Evolutionary conservation across 768 basidiomycete genomes (phyloP), one percentile per base, ranked within the genome.

Genomic region (Tricholomella constricta): DNA sequence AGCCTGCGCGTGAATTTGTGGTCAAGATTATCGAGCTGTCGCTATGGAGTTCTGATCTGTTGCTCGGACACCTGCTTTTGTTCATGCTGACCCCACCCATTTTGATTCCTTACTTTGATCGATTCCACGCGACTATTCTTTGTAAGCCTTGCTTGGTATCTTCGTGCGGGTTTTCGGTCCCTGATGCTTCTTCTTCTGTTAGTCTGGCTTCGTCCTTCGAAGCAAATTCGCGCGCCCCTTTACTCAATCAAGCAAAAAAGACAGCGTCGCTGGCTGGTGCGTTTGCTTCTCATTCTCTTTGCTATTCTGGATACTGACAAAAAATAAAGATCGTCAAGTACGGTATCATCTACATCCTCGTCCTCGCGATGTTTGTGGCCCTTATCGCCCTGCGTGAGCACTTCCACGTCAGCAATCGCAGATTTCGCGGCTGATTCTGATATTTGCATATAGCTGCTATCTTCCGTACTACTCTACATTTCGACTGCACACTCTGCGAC

Each of bases 11-110:
- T 66, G 97, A 98, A 77, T 98, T 93, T 62, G 74, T 98, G 58
- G 96, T 98, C 75, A 99, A 99, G 80, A 90, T 94, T 56, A 92
- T 98, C 61, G 97, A 98, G 72, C 77, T 98, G 69, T 91, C 91
- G 38, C 69, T 98, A 19, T 98, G 96, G 90, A 90, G 91, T 60
- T 94, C 91, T 17, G 97, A 98, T 72, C 87, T 98, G 61, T 78
- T 98, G 47, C 78, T 91, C 9, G 90, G 88, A 6, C 91, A 94
- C 67, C 66, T 98, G 65, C 78, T 98, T 38, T 76, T 98, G 55
- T 91, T 98, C 78, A 83, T 98, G 78, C 71, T 98, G 62, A 91
- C 92, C 4, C 88, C 90, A 5, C 92, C 94, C 7, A 83, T 91
- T 60, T 67, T 96, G 61, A 78, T 98, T 52, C 97, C 97, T 1